Percentiles rank a stretch among this genome's conserved stretches.
phyloP scores from a whole-genome alignment of 345 rosid species.

The Firmiana major region DNA sequence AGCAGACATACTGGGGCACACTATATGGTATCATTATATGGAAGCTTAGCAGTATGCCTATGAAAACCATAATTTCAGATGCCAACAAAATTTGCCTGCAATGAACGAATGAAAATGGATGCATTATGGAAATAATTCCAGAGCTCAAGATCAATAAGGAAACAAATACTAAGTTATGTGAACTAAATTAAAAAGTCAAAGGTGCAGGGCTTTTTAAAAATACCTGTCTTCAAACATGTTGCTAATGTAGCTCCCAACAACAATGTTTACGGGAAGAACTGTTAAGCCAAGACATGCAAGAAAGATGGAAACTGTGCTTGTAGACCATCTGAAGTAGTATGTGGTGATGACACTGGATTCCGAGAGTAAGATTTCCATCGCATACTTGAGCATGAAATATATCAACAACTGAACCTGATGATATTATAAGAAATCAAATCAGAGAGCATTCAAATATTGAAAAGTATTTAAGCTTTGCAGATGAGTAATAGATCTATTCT shows the following conservation, averaged over 20 bases:
- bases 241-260: conserved; percentile 93
- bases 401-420: conserved; percentile 88
- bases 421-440: conserved; percentile 8
- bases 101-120: conserved; percentile 3
- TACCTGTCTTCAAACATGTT: conserved; percentile 99
- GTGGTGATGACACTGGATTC: conserved; percentile 91
- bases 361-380: conserved; percentile 86
- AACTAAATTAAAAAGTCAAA: background rate
- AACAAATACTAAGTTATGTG: background rate
- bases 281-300: conserved; percentile 90
- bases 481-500: background rate
- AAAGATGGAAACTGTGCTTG: conserved; percentile 79
- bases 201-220: background rate
- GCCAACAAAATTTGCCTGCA: conserved; percentile 93
- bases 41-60: conserved; percentile 87
- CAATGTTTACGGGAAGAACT: conserved; percentile 86
- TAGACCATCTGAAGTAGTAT: conserved; percentile 88
- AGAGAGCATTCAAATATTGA: background rate
- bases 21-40: conserved; percentile 59
- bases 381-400: conserved; percentile 98
- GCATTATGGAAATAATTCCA: background rate
- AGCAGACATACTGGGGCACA: conserved; percentile 79
- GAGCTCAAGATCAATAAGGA: background rate
- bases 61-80: conserved; percentile 76
- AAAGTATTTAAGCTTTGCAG: background rate